These are phyloP conservation scores for Thelonectria blattea DNA, from an alignment of 2,329 filamentous ascomycete genomes.

Conservation along the genomic window DNA sequence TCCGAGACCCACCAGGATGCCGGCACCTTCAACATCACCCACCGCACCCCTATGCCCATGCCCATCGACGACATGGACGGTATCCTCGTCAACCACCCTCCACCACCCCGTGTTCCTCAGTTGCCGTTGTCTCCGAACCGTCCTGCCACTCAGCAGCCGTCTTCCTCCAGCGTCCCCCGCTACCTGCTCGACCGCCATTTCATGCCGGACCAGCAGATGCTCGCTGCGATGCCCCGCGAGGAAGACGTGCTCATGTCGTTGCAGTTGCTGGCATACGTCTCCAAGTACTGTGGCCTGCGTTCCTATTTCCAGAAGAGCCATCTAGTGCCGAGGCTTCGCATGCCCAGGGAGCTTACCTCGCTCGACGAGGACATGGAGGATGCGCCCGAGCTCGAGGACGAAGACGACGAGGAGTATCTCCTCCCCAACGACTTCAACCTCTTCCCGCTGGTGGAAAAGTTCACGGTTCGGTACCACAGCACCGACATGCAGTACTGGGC, in stretches of 20 bases:
- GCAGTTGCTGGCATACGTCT: constrained; percentile 95
- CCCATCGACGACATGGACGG: constrained; percentile 64
- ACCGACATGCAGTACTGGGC: constrained; percentile 99
- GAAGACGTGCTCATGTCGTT: constrained; percentile 98
- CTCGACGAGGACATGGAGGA: constrained; percentile 71
- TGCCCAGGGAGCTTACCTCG: constrained; percentile 81
- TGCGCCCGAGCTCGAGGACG: constrained; percentile 45
- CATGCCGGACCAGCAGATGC: constrained; percentile 72
- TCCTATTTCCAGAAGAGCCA: constrained; percentile 96
- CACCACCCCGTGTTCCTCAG: constrained; percentile 68
- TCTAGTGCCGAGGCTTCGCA: constrained; percentile 88
- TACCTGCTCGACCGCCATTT: constrained; percentile 79
- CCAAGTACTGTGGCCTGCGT: constrained; percentile 96
- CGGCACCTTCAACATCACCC: constrained; percentile 93
- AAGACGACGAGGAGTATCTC: constrained; percentile 83
- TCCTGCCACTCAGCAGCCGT: constrained; percentile 74
- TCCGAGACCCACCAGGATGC: constrained; percentile 82
- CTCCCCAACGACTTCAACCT: constrained; percentile 97
- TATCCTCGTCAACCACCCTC: constrained; percentile 77
- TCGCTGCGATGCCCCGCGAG: constrained; percentile 92
- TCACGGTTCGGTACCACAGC: constrained; percentile 92
- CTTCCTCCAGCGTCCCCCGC: constrained; percentile 74
- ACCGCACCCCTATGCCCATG: constrained; percentile 66
- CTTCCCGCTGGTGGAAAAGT: constrained; percentile 97
- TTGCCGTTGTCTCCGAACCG: constrained; percentile 78